Conservation (phyloP, 1,139 yeast species). For the Suhomyces ambrosiae region DNA sequence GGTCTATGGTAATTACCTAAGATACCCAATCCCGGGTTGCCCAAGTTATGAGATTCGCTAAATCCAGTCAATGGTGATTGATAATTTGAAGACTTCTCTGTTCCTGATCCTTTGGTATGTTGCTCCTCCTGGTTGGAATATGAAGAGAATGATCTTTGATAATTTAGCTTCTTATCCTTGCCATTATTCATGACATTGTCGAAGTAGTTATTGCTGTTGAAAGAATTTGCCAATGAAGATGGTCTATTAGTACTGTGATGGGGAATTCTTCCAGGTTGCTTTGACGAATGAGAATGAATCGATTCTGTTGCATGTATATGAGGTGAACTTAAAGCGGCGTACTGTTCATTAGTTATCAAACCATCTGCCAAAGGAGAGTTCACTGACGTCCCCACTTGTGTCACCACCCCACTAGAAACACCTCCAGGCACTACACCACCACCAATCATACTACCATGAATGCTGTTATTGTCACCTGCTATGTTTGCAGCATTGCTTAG, state of each 20-base stretch:
- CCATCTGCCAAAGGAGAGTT: constrained; percentile 11
- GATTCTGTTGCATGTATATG: constrained; percentile 13
- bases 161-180: constrained; percentile 16
- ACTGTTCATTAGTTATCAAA: constrained; percentile 8
- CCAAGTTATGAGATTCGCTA: constrained; percentile 3
- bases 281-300: constrained; percentile 19
- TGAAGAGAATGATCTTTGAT: constrained; percentile 20
- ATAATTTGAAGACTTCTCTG: constrained; percentile 10
- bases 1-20: constrained; percentile 13
- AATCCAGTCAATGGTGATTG: constrained; percentile 12
- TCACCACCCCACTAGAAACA: constrained; percentile 8
- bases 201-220: constrained; percentile 24
- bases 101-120: constrained; percentile 4
- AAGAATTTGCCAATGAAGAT: constrained; percentile 24
- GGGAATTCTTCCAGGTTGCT: constrained; percentile 7
- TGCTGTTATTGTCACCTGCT: constrained; percentile 15
- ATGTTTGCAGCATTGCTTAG: constrained; percentile 14
- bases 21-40: constrained; percentile 14
- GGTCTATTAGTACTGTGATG: constrained; percentile 15
- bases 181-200: constrained; percentile 21
- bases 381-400: constrained; percentile 8
- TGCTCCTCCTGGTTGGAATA: constrained; percentile 17
- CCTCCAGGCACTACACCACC: constrained; percentile 4
- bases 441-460: constrained; percentile 16
- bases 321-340: constrained; percentile 9